Conservation (phyloP, 1,284 basidiomycete genomes). For the Fomitopsis betulina region DNA sequence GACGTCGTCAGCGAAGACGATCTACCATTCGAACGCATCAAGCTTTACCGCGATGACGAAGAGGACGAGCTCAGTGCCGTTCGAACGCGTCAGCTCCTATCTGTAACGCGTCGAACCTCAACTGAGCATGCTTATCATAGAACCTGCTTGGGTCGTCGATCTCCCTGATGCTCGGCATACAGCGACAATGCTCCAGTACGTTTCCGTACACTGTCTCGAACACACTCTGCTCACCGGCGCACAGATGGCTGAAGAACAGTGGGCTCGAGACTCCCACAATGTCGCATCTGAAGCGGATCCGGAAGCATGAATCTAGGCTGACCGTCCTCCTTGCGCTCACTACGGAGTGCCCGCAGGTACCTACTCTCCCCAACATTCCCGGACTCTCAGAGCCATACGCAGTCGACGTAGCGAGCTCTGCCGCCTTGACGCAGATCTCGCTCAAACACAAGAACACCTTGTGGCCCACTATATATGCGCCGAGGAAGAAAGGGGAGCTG, state of each 20-base stretch:
- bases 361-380: slow-evolving; percentile 21
- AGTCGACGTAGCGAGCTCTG: slow-evolving; percentile 60
- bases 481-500: slow-evolving; percentile 63
- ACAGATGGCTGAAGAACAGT: slow-evolving; percentile 61
- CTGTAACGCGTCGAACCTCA: not conserved
- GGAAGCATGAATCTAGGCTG: slow-evolving; percentile 42
- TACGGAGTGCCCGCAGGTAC: slow-evolving; percentile 16
- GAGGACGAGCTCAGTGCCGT: slow-evolving; percentile 55
- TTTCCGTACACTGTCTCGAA: slow-evolving; percentile 8
- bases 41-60: slow-evolving; percentile 44
- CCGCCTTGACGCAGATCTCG: slow-evolving; percentile 70
- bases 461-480: slow-evolving; percentile 83
- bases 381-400: slow-evolving; percentile 47
- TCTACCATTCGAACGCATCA: slow-evolving; percentile 61
- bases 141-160: slow-evolving; percentile 83
- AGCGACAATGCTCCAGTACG: slow-evolving; percentile 62
- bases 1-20: slow-evolving; percentile 48
- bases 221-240: not conserved
- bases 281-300: slow-evolving; percentile 78
- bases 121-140: slow-evolving; percentile 3
- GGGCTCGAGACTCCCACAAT: slow-evolving; percentile 58
- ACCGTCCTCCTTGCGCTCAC: slow-evolving; percentile 51
- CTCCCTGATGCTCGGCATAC: slow-evolving; percentile 66
- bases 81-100: slow-evolving; percentile 43
- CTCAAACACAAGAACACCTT: slow-evolving; percentile 60